Conservation (phyloP, 306 rosid genomes). For the Sechiopsis laciniata region DNA sequence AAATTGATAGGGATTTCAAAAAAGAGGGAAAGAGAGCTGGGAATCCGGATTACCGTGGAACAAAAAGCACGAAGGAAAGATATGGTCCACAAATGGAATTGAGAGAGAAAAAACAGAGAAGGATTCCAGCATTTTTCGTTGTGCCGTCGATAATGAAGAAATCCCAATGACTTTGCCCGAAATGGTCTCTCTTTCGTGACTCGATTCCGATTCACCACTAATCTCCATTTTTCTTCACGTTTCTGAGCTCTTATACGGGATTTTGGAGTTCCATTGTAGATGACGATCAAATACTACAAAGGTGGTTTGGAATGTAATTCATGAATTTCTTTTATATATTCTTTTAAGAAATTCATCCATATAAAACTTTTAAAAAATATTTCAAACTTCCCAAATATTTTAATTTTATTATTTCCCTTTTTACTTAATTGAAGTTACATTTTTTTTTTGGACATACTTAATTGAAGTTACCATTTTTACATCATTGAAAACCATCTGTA, state of each 20-base stretch:
- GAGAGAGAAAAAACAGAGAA: constrained; percentile 20
- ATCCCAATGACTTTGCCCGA: neutral
- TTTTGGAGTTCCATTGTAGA: neutral
- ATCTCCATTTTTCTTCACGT: neutral
- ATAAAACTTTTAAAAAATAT: no score
- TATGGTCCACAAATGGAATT: constrained; percentile 26
- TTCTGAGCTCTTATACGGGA: neutral
- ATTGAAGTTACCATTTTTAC: no score
- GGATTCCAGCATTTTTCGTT: constrained; percentile 33
- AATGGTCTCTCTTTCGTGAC: neutral
- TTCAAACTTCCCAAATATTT: no score
- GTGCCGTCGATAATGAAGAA: constrained; percentile 8
- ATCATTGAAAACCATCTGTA: no score
- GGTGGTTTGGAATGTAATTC: no score
- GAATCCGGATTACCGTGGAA: constrained; percentile 48
- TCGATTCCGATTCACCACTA: neutral
- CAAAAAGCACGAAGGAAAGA: constrained; percentile 9
- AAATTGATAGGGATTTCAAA: neutral
- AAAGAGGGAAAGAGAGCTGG: constrained; percentile 23
- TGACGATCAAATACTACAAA: no score
- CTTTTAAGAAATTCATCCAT: no score
- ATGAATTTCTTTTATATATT: no score
- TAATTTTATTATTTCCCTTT: no score
- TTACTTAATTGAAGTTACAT: no score
- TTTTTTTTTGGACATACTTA: no score